Conservation (phyloP, 202 grass and related monocot genomes). For the Zizania palustris region DNA sequence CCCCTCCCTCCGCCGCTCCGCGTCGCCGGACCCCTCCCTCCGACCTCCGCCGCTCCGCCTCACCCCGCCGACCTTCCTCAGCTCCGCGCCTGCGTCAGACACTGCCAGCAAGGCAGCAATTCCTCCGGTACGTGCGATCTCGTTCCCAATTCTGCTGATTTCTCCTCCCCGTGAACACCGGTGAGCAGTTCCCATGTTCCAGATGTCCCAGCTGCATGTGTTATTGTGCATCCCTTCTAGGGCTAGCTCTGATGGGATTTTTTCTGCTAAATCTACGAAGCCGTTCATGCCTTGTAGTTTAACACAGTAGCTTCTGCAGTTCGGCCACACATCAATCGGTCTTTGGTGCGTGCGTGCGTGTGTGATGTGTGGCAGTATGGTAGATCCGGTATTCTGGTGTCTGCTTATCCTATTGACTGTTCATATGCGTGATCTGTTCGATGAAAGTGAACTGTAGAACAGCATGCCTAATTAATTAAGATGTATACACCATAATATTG, state of each 20-base stretch:
- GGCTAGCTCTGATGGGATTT: background rate
- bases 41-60: too few species aligned
- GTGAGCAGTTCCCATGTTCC: background rate
- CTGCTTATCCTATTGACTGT: background rate
- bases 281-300: background rate
- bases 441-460: background rate
- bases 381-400: background rate
- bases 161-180: background rate
- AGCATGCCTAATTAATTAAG: background rate
- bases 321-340: background rate
- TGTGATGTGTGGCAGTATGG: too few species aligned
- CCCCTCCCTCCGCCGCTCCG: too few species aligned
- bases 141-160: background rate
- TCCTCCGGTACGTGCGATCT: background rate
- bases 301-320: background rate
- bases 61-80: too few species aligned
- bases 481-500: conserved; percentile 22
- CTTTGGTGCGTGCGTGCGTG: background rate
- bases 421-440: background rate
- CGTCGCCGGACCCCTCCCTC: too few species aligned
- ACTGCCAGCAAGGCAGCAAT: too few species aligned
- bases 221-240: background rate
- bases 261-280: background rate
- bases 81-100: too few species aligned
- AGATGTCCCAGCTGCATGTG: background rate